phyloP scores from a whole-genome alignment of 2,329 filamentous ascomycete genomes.

The Oidium heveae region DNA sequence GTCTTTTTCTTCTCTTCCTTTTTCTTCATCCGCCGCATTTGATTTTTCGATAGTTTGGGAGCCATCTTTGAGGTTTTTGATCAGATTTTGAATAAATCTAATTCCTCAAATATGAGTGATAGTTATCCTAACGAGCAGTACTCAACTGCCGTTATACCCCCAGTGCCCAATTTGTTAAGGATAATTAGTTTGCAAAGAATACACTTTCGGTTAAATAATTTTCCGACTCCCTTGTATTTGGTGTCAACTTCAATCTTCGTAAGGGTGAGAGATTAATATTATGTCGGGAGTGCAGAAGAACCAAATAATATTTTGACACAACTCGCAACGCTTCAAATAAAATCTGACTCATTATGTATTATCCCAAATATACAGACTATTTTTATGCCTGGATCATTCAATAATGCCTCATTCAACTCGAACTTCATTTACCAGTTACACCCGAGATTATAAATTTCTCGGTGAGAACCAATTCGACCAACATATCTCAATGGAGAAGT shows the following conservation, averaged over 20 bases:
- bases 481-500: slow-evolving; percentile 25
- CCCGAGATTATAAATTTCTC: slow-evolving; percentile 12
- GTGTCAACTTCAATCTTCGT: background rate
- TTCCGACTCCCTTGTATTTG: background rate
- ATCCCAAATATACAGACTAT: background rate
- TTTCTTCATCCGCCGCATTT: slow-evolving; percentile 77
- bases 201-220: background rate
- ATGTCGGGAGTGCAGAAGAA: background rate
- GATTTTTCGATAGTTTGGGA: slow-evolving; percentile 74
- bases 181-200: no score
- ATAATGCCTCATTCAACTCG: slow-evolving; percentile 20
- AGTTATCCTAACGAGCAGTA: no score
- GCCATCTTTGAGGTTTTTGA: slow-evolving; percentile 23
- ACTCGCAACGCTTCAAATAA: background rate
- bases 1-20: slow-evolving; percentile 59
- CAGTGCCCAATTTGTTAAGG: no score
- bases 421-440: slow-evolving; percentile 14
- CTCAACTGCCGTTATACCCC: no score
- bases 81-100: no score
- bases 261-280: background rate
- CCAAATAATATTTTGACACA: background rate
- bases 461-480: slow-evolving; percentile 8
- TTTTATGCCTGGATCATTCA: slow-evolving; percentile 1
- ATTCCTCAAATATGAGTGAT: no score
- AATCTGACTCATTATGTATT: background rate